Conservation (phyloP, 352 stramenopile genomes). For the Achlya hypogyna region DNA sequence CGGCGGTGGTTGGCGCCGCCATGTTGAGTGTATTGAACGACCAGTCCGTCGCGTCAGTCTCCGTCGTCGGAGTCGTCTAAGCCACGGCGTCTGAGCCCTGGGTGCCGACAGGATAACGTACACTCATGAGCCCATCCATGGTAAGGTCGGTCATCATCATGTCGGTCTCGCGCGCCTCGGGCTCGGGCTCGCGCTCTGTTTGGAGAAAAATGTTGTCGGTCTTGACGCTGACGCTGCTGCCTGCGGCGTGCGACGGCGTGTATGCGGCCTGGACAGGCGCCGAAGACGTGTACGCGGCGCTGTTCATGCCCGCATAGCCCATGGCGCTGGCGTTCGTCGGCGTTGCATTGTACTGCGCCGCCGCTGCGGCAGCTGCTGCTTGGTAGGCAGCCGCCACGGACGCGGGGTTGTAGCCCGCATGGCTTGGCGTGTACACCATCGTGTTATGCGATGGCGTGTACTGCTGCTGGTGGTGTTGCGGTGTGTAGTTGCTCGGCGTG, state of each 20-base stretch:
- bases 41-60: background rate
- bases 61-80: background rate
- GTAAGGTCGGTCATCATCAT: slow-evolving; percentile 16
- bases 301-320: background rate
- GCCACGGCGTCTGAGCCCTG: background rate
- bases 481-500: slow-evolving; percentile 9
- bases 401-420: background rate
- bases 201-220: background rate
- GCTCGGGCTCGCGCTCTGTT: background rate
- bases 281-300: background rate
- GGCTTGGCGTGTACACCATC: background rate
- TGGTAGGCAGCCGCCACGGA: background rate
- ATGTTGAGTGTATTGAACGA: slow-evolving; percentile 10
- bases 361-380: background rate
- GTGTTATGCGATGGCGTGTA: background rate
- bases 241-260: background rate
- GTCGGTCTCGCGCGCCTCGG: background rate
- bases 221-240: background rate
- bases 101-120: background rate
- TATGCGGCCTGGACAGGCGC: background rate
- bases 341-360: background rate
- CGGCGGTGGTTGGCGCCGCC: background rate
- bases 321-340: background rate
- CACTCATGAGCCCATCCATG: slow-evolving; percentile 4
- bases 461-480: background rate